phyloP scores from a whole-genome alignment of 2,329 filamentous ascomycete species.

The Triangularia verruculosa region DNA sequence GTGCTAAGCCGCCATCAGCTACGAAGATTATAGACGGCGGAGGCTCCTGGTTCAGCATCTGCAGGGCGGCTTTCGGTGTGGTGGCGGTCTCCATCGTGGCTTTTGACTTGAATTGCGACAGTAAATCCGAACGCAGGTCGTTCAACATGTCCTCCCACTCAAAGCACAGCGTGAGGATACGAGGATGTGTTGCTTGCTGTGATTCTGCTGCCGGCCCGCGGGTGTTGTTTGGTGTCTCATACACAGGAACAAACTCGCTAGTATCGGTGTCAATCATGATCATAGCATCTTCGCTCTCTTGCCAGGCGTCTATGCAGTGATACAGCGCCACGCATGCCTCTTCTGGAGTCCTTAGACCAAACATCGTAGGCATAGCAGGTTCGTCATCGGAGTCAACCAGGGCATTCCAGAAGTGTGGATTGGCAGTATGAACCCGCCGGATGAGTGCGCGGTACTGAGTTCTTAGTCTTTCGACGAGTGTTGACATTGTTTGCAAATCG shows the following conservation, averaged over 20 bases:
- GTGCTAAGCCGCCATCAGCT: constrained; percentile 22
- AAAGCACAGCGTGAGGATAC: constrained; percentile 13
- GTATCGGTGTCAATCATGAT: constrained; percentile 18
- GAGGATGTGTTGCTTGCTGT: background rate
- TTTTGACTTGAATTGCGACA: constrained; percentile 9
- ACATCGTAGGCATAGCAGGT: background rate
- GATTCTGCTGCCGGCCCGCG: background rate
- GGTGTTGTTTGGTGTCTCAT: background rate
- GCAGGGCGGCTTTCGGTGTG: constrained; percentile 17
- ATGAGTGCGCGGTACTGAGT: constrained; percentile 20
- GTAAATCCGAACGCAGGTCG: background rate
- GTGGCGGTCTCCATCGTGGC: constrained; percentile 17
- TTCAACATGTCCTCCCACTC: constrained; percentile 9
- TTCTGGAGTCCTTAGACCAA: constrained; percentile 12
- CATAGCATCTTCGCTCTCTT: constrained; percentile 22
- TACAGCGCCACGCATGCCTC: constrained; percentile 18
- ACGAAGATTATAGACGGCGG: constrained; percentile 23
- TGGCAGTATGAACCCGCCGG: constrained; percentile 15
- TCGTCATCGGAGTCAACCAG: constrained; percentile 11
- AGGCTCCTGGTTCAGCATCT: constrained; percentile 11
- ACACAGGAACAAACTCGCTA: constrained; percentile 1
- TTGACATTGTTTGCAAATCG: background rate
- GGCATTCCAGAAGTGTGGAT: constrained; percentile 23
- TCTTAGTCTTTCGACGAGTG: background rate
- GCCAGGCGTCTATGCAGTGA: constrained; percentile 19